Evolutionary conservation across 1,139 yeast species (phyloP).

Genomic region (Geotrichum fermentans): DNA sequence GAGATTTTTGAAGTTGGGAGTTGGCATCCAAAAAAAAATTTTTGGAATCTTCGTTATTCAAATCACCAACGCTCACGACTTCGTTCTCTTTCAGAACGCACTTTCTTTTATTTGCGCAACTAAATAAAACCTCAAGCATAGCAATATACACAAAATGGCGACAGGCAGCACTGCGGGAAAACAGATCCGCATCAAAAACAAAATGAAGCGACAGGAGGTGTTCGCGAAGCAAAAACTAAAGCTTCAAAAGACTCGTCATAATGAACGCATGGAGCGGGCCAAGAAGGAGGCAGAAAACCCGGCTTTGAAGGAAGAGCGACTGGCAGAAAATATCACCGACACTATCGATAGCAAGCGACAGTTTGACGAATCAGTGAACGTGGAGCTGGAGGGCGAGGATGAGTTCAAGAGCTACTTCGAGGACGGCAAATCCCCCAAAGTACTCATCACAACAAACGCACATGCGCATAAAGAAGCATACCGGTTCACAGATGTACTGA

Average conservation of each 20-base stretch:
- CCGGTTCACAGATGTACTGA: constrained; percentile 80
- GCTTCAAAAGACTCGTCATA: constrained; percentile 71
- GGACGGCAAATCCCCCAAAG: constrained; percentile 65
- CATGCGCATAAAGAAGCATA: constrained; percentile 83
- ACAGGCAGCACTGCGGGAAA: constrained; percentile 17
- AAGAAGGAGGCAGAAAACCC: constrained; percentile 82
- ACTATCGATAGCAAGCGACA: constrained; percentile 88
- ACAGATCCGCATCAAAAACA: constrained; percentile 42
- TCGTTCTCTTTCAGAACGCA: too few species aligned
- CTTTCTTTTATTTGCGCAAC: too few species aligned
- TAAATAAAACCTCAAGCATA: too few species aligned
- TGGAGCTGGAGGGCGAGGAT: constrained; percentile 76
- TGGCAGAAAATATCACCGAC: constrained; percentile 73
- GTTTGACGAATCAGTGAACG: constrained; percentile 79
- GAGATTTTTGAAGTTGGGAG: background rate
- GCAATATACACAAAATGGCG: constrained; percentile 13
- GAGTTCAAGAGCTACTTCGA: constrained; percentile 62
- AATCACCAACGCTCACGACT: background rate
- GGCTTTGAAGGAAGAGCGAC: constrained; percentile 70
- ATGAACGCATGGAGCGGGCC: constrained; percentile 68
- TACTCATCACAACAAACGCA: constrained; percentile 81
- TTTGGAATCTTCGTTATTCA: background rate
- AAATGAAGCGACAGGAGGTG: constrained; percentile 72
- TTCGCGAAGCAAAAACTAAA: constrained; percentile 71
- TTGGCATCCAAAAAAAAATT: background rate